Evolutionary conservation across 2,329 filamentous ascomycete genomes (phyloP).

Genomic region (Pseudogymnoascus destructans): DNA sequence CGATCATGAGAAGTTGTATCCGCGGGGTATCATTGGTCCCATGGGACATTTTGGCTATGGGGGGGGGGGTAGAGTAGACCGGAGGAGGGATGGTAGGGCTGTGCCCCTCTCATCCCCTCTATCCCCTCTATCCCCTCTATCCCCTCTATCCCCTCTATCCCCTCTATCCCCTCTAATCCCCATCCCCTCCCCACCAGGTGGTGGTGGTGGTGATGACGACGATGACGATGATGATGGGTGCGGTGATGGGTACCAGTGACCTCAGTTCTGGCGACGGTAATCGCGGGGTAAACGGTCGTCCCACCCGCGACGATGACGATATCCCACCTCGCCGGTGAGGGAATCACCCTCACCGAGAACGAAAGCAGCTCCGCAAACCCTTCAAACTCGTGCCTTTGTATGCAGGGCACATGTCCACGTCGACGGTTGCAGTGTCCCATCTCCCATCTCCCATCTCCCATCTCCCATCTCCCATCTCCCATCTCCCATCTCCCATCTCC

Average conservation of each 20-base stretch:
- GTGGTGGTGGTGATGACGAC: neutral
- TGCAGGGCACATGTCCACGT: too few relatives aligned
- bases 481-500: too few relatives aligned
- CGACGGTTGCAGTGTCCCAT: too few relatives aligned
- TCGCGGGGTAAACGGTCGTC: slow-evolving; percentile 1
- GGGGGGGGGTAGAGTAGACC: neutral
- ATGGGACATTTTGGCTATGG: neutral
- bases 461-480: too few relatives aligned
- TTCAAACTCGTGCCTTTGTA: too few relatives aligned
- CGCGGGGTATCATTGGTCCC: neutral
- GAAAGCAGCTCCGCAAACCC: neutral
- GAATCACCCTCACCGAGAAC: neutral
- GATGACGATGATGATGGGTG: neutral
- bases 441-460: too few relatives aligned
- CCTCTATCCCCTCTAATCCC: too few relatives aligned
- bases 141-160: too few relatives aligned
- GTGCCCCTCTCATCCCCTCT: too few relatives aligned
- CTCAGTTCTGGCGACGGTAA: neutral
- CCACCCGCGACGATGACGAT: neutral
- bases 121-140: too few relatives aligned
- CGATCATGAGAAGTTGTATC: neutral
- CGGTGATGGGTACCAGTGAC: neutral
- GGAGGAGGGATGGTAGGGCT: neutral
- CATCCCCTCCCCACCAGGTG: too few relatives aligned
- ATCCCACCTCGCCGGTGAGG: neutral